Percentiles rank a stretch among this genome's conserved stretches.
Evolutionary conservation across 371 early-diverging fungal species (phyloP).

Genomic region (Mortierella sp.): DNA sequence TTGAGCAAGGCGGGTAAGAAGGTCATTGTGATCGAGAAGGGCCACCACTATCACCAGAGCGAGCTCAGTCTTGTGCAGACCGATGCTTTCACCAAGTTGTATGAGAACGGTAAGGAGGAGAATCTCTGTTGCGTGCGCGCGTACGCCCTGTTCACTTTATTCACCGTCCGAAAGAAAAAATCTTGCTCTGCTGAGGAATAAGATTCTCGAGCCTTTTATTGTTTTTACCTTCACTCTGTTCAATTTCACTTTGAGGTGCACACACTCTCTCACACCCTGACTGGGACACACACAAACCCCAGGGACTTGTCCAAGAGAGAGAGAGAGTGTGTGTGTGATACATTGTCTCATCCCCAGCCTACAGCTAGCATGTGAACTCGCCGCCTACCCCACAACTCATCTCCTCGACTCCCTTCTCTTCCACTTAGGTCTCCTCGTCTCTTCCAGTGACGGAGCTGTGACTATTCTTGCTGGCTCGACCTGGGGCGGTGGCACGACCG

Average conservation of each 20-base stretch:
- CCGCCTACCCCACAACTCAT: no score
- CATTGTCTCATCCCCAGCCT: neutral
- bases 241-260: conserved; percentile 18
- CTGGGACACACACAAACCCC: neutral
- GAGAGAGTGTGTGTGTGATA: neutral
- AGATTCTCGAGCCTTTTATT: neutral
- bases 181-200: no score
- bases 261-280: no score
- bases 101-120: conserved; percentile 55
- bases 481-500: conserved; percentile 78
- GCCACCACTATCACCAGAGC: conserved; percentile 62
- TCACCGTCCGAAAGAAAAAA: neutral
- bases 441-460: conserved; percentile 59
- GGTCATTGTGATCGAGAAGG: conserved; percentile 83
- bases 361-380: no score
- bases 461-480: conserved; percentile 67
- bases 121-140: no score
- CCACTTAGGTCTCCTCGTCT: conserved; percentile 50
- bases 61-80: conserved; percentile 63
- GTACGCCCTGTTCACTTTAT: neutral
- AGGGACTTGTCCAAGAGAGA: neutral
- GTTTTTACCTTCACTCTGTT: neutral
- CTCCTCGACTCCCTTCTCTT: no score
- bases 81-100: conserved; percentile 59
- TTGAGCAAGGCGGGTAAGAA: conserved; percentile 75